phyloP scores from a whole-genome alignment of 2,329 filamentous ascomycete species.

The Curvularia verruculosa region DNA sequence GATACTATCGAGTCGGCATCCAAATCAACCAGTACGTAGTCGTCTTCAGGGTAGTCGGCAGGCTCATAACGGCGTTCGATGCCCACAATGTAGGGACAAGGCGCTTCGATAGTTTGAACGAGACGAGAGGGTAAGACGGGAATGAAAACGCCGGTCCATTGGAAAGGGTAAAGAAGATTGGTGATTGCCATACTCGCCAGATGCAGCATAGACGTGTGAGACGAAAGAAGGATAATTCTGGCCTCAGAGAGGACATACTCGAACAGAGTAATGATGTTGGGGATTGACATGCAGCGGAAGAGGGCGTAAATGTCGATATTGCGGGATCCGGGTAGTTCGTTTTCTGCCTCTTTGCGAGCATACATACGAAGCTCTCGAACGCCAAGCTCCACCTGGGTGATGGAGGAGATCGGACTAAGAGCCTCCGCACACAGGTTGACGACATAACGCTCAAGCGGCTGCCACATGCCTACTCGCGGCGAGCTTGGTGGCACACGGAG shows the following conservation, averaged over 20 bases:
- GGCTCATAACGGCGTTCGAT: conserved; percentile 91
- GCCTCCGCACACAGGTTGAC: conserved; percentile 97
- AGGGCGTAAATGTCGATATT: conserved; percentile 92
- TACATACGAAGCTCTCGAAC: conserved; percentile 90
- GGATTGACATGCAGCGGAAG: conserved; percentile 86
- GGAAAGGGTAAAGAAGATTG: conserved; percentile 85
- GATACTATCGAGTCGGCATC: conserved; percentile 91
- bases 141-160: conserved; percentile 94
- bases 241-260: conserved; percentile 94
- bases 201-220: conserved; percentile 95
- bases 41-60: conserved; percentile 86
- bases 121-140: conserved; percentile 86
- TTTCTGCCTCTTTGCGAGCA: conserved; percentile 87
- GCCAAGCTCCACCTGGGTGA: conserved; percentile 92
- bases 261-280: conserved; percentile 90
- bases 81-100: conserved; percentile 95
- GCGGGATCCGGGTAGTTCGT: conserved; percentile 90
- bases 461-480: conserved; percentile 90
- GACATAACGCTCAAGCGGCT: conserved; percentile 94
- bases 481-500: conserved; percentile 86
- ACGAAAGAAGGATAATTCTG: conserved; percentile 93
- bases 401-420: conserved; percentile 87
- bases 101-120: conserved; percentile 88
- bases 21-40: conserved; percentile 92
- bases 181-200: conserved; percentile 86